Base-by-base conservation (phyloP, 148 eudicot genomes). In the Polygonum maritimum region DNA sequence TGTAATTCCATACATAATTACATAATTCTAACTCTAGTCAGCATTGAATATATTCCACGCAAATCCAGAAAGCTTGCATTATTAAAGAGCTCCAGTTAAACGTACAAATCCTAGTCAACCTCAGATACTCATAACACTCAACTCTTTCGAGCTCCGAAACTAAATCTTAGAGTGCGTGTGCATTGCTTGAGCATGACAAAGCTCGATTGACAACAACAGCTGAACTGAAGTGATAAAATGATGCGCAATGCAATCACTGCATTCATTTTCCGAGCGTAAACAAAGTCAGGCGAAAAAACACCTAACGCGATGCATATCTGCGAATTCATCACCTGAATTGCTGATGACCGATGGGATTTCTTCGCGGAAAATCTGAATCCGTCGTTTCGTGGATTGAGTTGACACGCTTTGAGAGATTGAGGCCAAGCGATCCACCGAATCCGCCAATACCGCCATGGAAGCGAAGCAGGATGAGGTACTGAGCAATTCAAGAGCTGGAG, bases 391-490 rank as follows among this genome's bases (percentile, higher is more conserved):
- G 63, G 93, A 89, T 26, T 85, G 74, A 74, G 86, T 78, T 5
- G 85, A 75, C 63, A 89, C 85, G 41, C 80, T 83, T 57, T 79
- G 84, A 39, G 76, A 69, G 31, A 87, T 79, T 33, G 85, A 76
- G 45, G 74, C 77, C 73, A 87, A 75, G 0, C 88, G 83, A 18
- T 80, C 84, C 51, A 84, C 31, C 16, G 89, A 74, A 83, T 86
- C 86, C 82, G 84, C 87, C 93, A 86, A 74, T 82, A 84, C 86
- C 82, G 84, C 87, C 93, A 86, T 89, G 57, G 82, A 48, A 48
- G 19, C 12, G 48, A 52, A 62, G 41, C 49, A 65, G 33, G 26
- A 15, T 48, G 45, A 65, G 19, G 41, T 12, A 9, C 9, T 39
- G 49, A 57, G 48, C 38, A 39, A 67, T 7, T 67, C 44, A 67